Evolutionary conservation across 2,329 filamentous ascomycete species (phyloP).

Genomic region (Aspergillus clavatus): DNA sequence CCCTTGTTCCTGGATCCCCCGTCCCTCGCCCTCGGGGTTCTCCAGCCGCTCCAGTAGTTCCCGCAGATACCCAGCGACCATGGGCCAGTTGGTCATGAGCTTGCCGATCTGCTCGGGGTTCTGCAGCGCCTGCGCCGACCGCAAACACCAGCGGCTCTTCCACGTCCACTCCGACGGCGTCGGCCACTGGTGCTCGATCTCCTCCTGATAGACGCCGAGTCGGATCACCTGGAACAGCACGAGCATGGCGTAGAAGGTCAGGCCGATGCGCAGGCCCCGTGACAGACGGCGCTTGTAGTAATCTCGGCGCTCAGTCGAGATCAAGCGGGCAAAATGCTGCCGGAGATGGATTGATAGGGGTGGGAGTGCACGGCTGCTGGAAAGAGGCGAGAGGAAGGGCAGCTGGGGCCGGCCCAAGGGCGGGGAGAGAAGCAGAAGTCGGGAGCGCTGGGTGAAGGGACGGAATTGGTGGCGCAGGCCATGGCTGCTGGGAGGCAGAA

Average conservation of each 20-base stretch:
- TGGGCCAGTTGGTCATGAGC: conserved; percentile 62
- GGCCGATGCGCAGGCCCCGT: conserved; percentile 63
- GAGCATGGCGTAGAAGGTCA: conserved; percentile 66
- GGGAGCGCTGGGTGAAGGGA: conserved; percentile 55
- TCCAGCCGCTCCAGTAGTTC: conserved; percentile 64
- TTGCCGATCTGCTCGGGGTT: conserved; percentile 52
- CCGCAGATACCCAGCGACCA: conserved; percentile 57
- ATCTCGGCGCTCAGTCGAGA: conserved; percentile 66
- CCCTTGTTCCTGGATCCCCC: conserved; percentile 54
- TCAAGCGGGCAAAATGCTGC: conserved; percentile 59
- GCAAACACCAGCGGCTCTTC: conserved; percentile 62
- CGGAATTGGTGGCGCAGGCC: conserved; percentile 32
- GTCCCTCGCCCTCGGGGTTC: conserved; percentile 63
- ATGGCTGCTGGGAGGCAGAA: conserved; percentile 30
- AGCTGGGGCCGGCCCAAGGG: conserved; percentile 56
- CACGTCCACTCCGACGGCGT: conserved; percentile 79
- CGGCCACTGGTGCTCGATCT: conserved; percentile 68
- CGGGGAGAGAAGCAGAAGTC: conserved; percentile 49
- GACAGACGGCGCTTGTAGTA: conserved; percentile 48
- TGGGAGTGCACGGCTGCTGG: conserved; percentile 43
- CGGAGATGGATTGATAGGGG: conserved; percentile 51
- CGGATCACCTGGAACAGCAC: conserved; percentile 57
- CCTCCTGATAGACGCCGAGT: conserved; percentile 67
- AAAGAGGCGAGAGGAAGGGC: conserved; percentile 59
- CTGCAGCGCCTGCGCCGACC: conserved; percentile 59